These are phyloP conservation scores for Zarea fungicola DNA, from an alignment of 2,329 filamentous ascomycete genomes.

Conservation along the genomic window DNA sequence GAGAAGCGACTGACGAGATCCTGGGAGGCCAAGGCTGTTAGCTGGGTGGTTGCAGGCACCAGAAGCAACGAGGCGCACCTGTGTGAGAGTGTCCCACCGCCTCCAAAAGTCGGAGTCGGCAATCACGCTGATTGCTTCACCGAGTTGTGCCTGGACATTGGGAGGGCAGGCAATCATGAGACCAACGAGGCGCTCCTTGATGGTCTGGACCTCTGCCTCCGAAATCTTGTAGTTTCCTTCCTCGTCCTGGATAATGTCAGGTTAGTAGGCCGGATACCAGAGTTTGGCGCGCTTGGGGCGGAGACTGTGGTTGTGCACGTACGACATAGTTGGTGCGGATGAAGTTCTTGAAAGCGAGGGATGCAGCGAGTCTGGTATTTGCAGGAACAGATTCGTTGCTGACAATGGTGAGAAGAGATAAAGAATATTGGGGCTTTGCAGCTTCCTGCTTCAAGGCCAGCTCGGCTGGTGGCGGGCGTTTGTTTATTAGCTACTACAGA, in stretches of 20 bases:
- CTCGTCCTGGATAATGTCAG: slow-evolving; percentile 58
- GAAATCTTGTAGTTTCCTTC: slow-evolving; percentile 90
- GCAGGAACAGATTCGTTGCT: slow-evolving; percentile 65
- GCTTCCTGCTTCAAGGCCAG: slow-evolving; percentile 72
- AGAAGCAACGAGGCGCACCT: slow-evolving; percentile 43
- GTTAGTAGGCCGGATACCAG: slow-evolving; percentile 14
- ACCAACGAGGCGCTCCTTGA: slow-evolving; percentile 92
- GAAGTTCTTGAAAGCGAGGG: slow-evolving; percentile 98
- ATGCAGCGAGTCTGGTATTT: slow-evolving; percentile 79
- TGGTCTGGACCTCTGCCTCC: slow-evolving; percentile 73
- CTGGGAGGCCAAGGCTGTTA: slow-evolving; percentile 30
- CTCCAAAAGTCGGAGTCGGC: slow-evolving; percentile 97
- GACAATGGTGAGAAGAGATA: slow-evolving; percentile 85
- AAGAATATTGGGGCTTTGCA: slow-evolving; percentile 78
- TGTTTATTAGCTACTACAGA: slow-evolving; percentile 31
- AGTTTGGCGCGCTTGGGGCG: neutral
- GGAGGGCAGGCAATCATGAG: slow-evolving; percentile 91
- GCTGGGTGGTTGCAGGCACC: neutral
- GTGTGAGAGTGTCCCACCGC: slow-evolving; percentile 91
- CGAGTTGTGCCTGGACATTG: slow-evolving; percentile 86
- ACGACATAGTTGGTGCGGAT: slow-evolving; percentile 89
- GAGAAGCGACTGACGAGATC: slow-evolving; percentile 88
- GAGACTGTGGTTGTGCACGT: slow-evolving; percentile 28
- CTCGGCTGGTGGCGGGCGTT: slow-evolving; percentile 65
- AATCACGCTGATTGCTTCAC: slow-evolving; percentile 94